Conservation (phyloP, 352 stramenopile genomes). For the Globisporangium alternatum region DNA sequence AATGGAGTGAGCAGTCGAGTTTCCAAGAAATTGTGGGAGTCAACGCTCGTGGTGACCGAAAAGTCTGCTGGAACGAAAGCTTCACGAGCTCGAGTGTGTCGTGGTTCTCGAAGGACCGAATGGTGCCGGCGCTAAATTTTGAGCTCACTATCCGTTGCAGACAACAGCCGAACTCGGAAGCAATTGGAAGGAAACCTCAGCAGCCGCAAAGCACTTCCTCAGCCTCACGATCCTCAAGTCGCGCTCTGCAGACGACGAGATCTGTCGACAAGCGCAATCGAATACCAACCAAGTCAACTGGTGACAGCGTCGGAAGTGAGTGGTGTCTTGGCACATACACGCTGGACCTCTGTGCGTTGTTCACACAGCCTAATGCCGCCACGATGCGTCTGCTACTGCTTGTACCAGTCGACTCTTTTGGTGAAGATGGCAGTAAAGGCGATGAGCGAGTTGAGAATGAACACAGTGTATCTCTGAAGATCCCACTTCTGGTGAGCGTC, state of each 20-base stretch:
- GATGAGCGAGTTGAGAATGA: neutral
- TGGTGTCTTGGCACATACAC: neutral
- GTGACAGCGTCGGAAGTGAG: neutral
- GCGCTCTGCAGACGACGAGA: neutral
- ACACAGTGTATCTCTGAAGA: neutral
- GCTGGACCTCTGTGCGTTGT: constrained; percentile 10
- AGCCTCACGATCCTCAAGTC: neutral
- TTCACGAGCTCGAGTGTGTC: constrained; percentile 3
- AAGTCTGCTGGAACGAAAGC: constrained; percentile 5
- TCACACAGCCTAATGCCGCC: neutral
- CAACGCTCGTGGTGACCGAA: neutral
- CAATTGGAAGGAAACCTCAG: neutral
- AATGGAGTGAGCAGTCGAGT: constrained; percentile 7
- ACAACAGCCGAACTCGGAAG: neutral
- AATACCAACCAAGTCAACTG: neutral
- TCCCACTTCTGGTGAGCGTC: constrained; percentile 11
- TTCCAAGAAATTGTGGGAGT: neutral
- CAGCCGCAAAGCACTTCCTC: neutral
- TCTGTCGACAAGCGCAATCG: neutral
- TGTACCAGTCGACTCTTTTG: neutral
- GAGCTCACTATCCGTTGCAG: neutral
- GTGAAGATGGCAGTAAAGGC: neutral
- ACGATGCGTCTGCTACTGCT: constrained; percentile 7
- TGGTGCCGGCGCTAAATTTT: neutral
- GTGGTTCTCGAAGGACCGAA: constrained; percentile 13